Evolutionary conservation across 495 filamentous ascomycete species (phyloP), one percentile per base, ranked within the genome.

Genomic region (Aspergillus cavernicola): DNA sequence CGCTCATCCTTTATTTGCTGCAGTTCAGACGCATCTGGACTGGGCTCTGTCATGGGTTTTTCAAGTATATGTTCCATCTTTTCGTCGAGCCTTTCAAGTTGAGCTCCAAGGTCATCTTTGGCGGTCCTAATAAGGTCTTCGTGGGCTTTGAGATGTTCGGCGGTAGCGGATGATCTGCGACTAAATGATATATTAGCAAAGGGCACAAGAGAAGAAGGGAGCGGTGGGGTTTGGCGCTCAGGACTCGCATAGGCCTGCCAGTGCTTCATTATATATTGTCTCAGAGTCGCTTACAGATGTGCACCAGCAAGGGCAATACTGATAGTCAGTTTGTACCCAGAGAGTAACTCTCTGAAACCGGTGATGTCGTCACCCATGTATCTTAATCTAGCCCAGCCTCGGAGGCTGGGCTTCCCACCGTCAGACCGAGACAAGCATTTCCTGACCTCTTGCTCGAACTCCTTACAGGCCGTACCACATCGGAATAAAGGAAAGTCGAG

Each of bases 271-370:
- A n/a, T n/a, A n/a, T n/a, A n/a, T n/a, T n/a, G n/a, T n/a, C n/a
- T n/a, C n/a, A n/a, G n/a, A n/a, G n/a, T n/a, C n/a, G n/a, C n/a
- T n/a, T 60, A 74, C 69, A 73, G 57, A 23, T 61, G 73, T 57
- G 65, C 64, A 55, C 71, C 61, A 4, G 61, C 66, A 10, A 75
- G 57, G 13, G 68, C 65, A 65, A 74, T 69, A 40, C 39, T 67
- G 39, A 75, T 68, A 2, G 69, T 75, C 41, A 63, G 54, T 56
- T 75, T 74, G 53, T 72, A 75, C 33, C 69, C 64, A 33, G 69
- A 59, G 13, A 75, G 28, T 29, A 70, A 26, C 13, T 54, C 18
- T 24, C 59, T 58, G 43, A 73, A 72, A 32, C 55, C 65, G 43
- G 66, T 57, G 24, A 70, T 56, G 47, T 68, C 51, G 6, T 65